Base-by-base conservation (phyloP, 345 rosid genomes). In the Litchi chinensis region DNA sequence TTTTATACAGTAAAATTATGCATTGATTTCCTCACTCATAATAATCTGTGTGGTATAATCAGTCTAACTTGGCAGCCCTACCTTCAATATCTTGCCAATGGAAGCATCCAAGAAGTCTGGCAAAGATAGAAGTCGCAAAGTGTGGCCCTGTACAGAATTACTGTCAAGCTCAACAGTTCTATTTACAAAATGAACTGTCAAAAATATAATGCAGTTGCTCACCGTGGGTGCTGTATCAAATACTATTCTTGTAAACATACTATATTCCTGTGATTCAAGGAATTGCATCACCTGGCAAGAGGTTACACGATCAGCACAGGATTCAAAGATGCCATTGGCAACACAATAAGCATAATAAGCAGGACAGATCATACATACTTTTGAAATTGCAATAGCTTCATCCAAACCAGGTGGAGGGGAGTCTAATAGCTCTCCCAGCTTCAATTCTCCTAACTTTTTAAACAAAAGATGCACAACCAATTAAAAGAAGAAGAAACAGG, bases 381-480 rank as follows among this genome's bases (percentile, higher is more conserved):
- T 96, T 72, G 99, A 90, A 85, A 96, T 96, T 76, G 99, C 99
- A 79, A 96, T 90, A 63, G 98, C 98, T 93, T 96, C 99, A 90
- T 96, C 97, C 80, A 96, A 84, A 75, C 99, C 98, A 74, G 98
- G 99, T 83, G 99, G 99, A n/a, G 99, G 99, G 22, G 98, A 89
- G 80, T 96, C 99, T 19, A 94, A 90, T 79, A 96, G 86, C 79
- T 90, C 99, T 83, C 99, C 98, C 64, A 96, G 86, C 81, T 96
- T 94, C 74, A 94, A 83, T 77, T 96, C 99, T 44, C 98, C 98
- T 80, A 96, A 80, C 99, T 94, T 88, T 80, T 67, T 71, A 78
- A 54, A 26, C 73, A 68, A 62, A 70, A 56, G 63, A 80, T 37
- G 59, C 62, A 78, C 40, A 81, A 66, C 50, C 72, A 18, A 74